These are phyloP conservation scores for Hypoxylon sp. DNA, from an alignment of 2,329 filamentous ascomycete species.

Conservation along the genomic window DNA sequence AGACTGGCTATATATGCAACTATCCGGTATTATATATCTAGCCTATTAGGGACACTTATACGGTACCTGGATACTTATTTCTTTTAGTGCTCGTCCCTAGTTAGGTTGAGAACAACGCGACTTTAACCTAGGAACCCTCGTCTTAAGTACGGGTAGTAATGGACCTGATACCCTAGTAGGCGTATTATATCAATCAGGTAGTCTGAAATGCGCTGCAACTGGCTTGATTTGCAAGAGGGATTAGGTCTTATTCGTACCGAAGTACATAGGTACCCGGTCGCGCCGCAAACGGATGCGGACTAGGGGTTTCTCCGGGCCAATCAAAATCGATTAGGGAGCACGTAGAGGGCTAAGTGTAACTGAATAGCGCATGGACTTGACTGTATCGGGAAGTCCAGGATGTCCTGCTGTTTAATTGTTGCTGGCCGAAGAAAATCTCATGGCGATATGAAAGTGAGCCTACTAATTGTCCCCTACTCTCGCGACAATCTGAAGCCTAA, in stretches of 20 bases:
- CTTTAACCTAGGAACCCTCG: not conserved
- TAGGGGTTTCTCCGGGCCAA: slow-evolving; percentile 48
- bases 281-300: slow-evolving; percentile 47
- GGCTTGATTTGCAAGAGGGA: not conserved
- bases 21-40: slow-evolving; percentile 1
- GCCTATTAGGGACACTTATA: no score
- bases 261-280: slow-evolving; percentile 23
- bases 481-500: slow-evolving; percentile 28
- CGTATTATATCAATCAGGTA: not conserved
- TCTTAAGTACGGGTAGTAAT: not conserved
- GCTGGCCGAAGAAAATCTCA: slow-evolving; percentile 50
- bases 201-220: not conserved
- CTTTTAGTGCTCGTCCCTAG: no score
- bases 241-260: slow-evolving; percentile 16
- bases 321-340: slow-evolving; percentile 24
- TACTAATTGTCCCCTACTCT: slow-evolving; percentile 39
- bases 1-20: not conserved
- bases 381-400: slow-evolving; percentile 48
- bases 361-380: slow-evolving; percentile 42
- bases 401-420: slow-evolving; percentile 44
- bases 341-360: slow-evolving; percentile 32
- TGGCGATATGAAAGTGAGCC: slow-evolving; percentile 43
- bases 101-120: no score
- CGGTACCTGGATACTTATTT: not conserved
- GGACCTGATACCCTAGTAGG: not conserved